phyloP scores from a whole-genome alignment of 2,329 filamentous ascomycete genomes.

The Emmonsia crescens region DNA sequence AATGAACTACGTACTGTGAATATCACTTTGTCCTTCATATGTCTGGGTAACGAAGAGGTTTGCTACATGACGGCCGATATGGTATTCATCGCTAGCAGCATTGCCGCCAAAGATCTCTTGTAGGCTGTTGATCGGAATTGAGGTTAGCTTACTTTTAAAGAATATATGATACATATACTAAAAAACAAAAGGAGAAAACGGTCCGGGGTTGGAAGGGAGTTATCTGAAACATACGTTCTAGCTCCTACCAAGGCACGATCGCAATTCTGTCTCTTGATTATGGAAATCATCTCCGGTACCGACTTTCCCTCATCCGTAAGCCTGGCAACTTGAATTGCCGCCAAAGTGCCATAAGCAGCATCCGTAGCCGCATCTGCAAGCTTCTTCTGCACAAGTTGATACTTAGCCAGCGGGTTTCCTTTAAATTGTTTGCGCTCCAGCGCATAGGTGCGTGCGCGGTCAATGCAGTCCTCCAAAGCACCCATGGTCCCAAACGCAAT shows the following conservation, averaged over 20 bases:
- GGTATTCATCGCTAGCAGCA: constrained; percentile 95
- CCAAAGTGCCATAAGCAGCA: constrained; percentile 80
- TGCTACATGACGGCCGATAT: constrained; percentile 85
- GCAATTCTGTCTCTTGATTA: constrained; percentile 98
- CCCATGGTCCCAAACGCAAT: constrained; percentile 93
- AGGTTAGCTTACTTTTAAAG: not conserved
- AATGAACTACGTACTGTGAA: constrained; percentile 60
- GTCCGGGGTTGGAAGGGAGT: not conserved
- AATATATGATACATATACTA: not conserved
- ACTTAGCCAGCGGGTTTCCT: constrained; percentile 85
- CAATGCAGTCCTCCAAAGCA: constrained; percentile 83
- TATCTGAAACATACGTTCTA: constrained; percentile 43
- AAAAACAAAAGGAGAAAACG: no score
- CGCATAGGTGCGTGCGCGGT: constrained; percentile 71
- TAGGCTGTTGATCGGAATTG: constrained; percentile 38
- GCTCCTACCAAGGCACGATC: constrained; percentile 75
- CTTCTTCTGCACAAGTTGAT: constrained; percentile 97
- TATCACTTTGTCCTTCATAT: constrained; percentile 97
- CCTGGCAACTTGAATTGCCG: constrained; percentile 78
- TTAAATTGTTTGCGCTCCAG: constrained; percentile 94
- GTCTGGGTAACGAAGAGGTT: constrained; percentile 97
- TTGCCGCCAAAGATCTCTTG: constrained; percentile 98
- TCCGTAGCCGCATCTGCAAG: constrained; percentile 86
- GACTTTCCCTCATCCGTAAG: constrained; percentile 85
- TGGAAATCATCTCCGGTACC: constrained; percentile 87